Conservation (phyloP, 2,329 filamentous ascomycete genomes). For the Colletotrichum eremochloae region DNA sequence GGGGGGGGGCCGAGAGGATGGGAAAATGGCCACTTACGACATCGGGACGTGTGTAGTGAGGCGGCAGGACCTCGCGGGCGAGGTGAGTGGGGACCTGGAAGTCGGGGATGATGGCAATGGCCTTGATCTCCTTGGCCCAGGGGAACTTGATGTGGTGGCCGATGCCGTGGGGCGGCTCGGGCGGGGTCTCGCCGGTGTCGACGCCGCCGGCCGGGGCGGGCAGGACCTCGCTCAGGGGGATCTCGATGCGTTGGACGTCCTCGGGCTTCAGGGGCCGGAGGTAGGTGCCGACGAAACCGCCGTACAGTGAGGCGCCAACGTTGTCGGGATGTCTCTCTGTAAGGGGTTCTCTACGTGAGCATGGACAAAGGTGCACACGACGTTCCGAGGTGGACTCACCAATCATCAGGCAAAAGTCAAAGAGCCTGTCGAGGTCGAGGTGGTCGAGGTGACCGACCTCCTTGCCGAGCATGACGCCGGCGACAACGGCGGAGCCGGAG, state of each 20-base stretch:
- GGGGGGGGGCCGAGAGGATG: constrained; percentile 44
- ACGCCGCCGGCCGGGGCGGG: constrained; percentile 90
- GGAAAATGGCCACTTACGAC: constrained; percentile 71
- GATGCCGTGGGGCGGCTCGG: constrained; percentile 90
- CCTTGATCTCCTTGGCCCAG: constrained; percentile 96
- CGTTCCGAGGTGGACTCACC: constrained; percentile 60
- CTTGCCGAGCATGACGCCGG: constrained; percentile 92
- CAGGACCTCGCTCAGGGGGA: constrained; percentile 93
- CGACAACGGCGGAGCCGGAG: constrained; percentile 94
- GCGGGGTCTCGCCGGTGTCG: constrained; percentile 88
- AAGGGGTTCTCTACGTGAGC: background rate
- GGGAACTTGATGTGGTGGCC: constrained; percentile 96
- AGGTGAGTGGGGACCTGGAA: constrained; percentile 97
- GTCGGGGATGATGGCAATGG: constrained; percentile 93
- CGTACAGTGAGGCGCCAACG: constrained; percentile 93
- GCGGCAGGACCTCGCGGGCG: constrained; percentile 87
- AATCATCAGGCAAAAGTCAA: constrained; percentile 98
- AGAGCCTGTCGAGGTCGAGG: constrained; percentile 78
- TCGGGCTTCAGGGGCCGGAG: constrained; percentile 91
- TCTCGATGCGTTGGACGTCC: constrained; percentile 91
- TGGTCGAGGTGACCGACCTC: constrained; percentile 83
- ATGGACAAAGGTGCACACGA: no score
- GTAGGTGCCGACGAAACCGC: constrained; percentile 97
- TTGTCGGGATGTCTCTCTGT: constrained; percentile 90
- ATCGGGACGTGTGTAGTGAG: constrained; percentile 82